phyloP scores from a whole-genome alignment of 2,329 filamentous ascomycete species.

The Periconia sp. region DNA sequence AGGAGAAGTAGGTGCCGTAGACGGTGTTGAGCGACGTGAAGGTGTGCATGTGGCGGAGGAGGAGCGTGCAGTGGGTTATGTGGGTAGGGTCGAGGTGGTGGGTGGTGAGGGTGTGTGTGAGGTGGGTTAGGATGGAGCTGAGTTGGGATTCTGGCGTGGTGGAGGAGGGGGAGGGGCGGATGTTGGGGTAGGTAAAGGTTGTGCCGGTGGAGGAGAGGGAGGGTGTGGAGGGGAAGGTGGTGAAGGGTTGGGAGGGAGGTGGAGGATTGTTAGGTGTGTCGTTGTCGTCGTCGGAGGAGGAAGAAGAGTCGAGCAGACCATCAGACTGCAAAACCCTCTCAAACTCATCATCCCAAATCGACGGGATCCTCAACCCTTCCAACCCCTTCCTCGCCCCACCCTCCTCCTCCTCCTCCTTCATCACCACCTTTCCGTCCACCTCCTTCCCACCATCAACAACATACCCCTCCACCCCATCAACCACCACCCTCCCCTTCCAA shows the following conservation, averaged over 20 bases:
- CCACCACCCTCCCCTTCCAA: slow-evolving; percentile 70
- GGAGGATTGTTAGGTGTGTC: not conserved
- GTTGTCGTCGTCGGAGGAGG: slow-evolving; percentile 1
- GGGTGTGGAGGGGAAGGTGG: slow-evolving; percentile 10
- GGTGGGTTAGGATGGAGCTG: slow-evolving; percentile 40
- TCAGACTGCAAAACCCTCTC: slow-evolving; percentile 33
- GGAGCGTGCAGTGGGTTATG: slow-evolving; percentile 56
- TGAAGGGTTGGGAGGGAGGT: not conserved
- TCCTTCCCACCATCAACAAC: slow-evolving; percentile 73
- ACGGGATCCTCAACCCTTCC: slow-evolving; percentile 58
- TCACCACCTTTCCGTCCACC: slow-evolving; percentile 62
- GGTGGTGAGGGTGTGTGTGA: slow-evolving; percentile 29
- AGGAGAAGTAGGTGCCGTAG: slow-evolving; percentile 74
- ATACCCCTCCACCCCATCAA: slow-evolving; percentile 58
- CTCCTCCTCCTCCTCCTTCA: slow-evolving; percentile 40
- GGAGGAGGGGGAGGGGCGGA: slow-evolving; percentile 3
- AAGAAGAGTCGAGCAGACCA: slow-evolving; percentile 2
- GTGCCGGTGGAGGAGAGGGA: slow-evolving; percentile 5
- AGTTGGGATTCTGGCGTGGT: slow-evolving; percentile 32
- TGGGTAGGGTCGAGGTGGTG: slow-evolving; percentile 27
- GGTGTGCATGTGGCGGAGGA: slow-evolving; percentile 77
- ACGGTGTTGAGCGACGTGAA: slow-evolving; percentile 74
- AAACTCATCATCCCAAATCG: slow-evolving; percentile 68
- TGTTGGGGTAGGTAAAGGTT: slow-evolving; percentile 52
- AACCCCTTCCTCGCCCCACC: slow-evolving; percentile 8